phyloP scores from a whole-genome alignment of 176 grass and related monocot genomes.

The Zizania latifolia region DNA sequence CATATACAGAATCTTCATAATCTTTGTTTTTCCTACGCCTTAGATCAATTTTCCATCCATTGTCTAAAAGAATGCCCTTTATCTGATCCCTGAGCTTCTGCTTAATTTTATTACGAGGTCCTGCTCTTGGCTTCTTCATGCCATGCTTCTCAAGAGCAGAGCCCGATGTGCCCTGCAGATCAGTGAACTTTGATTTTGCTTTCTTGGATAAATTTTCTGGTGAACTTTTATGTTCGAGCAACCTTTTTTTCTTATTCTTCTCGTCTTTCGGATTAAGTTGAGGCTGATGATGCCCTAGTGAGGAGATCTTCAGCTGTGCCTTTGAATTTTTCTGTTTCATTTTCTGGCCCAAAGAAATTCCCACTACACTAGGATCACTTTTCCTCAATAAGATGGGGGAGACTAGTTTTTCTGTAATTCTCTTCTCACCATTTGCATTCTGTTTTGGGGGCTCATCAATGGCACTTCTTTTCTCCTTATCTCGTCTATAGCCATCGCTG shows the following conservation, averaged over 20 bases:
- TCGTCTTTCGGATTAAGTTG: slow-evolving; percentile 18
- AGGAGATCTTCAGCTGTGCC: slow-evolving; percentile 17
- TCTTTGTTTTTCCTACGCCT: slow-evolving; percentile 60
- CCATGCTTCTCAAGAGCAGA: slow-evolving; percentile 21
- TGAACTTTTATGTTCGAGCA: slow-evolving; percentile 44
- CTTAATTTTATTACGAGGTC: slow-evolving; percentile 44
- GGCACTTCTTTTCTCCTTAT: slow-evolving; percentile 21
- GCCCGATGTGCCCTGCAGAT: slow-evolving; percentile 18
- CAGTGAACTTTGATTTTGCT: slow-evolving; percentile 29
- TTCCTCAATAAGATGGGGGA: slow-evolving; percentile 40
- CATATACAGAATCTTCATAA: slow-evolving; percentile 82
- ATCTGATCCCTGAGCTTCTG: slow-evolving; percentile 76
- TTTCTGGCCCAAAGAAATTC: slow-evolving; percentile 37
- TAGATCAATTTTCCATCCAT: slow-evolving; percentile 84
- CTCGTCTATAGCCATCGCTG: background rate
- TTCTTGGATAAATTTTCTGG: slow-evolving; percentile 44
- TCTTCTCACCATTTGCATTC: slow-evolving; percentile 35
- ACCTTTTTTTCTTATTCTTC: slow-evolving; percentile 47
- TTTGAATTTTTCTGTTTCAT: slow-evolving; percentile 35
- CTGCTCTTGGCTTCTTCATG: slow-evolving; percentile 43
- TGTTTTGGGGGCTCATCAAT: background rate
- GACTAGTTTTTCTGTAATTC: slow-evolving; percentile 24
- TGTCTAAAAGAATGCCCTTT: slow-evolving; percentile 58
- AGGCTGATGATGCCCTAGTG: slow-evolving; percentile 3
- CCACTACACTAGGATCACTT: slow-evolving; percentile 51